Evolutionary conservation across 805 yeast genomes (phyloP).

Genomic region (Spathaspora gorwiae): DNA sequence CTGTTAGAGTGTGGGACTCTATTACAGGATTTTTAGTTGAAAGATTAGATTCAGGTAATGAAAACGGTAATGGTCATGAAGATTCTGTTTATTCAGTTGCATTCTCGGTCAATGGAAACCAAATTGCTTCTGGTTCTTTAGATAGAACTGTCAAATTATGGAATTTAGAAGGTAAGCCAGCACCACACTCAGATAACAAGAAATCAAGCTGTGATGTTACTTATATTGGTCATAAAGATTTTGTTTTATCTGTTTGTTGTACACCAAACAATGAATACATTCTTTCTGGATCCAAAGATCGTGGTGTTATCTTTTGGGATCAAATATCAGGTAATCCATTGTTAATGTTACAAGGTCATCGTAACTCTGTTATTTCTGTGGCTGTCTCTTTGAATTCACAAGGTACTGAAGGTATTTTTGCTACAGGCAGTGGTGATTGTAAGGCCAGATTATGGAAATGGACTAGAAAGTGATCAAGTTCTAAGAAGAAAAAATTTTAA

Average conservation of each 20-base stretch:
- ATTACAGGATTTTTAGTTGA: conserved; percentile 88
- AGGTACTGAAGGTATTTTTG: conserved; percentile 78
- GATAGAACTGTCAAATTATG: conserved; percentile 95
- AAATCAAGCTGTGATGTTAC: conserved; percentile 79
- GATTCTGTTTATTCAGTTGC: conserved; percentile 95
- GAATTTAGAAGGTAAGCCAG: conserved; percentile 67
- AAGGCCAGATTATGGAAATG: conserved; percentile 96
- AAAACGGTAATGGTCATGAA: conserved; percentile 87
- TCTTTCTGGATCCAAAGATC: conserved; percentile 91
- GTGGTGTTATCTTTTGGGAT: conserved; percentile 97
- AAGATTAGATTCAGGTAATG: conserved; percentile 84
- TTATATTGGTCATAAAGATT: conserved; percentile 93
- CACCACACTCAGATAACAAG: conserved; percentile 22
- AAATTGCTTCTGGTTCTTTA: conserved; percentile 89
- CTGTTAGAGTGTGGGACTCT: conserved; percentile 96
- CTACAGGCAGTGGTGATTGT: conserved; percentile 97
- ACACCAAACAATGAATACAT: conserved; percentile 91
- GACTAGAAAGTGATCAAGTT: conserved; percentile 40
- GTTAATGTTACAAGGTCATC: conserved; percentile 94
- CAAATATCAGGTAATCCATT: conserved; percentile 86
- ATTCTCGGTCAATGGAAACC: conserved; percentile 85
- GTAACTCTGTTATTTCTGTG: conserved; percentile 91
- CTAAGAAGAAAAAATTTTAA: too few species aligned
- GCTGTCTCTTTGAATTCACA: conserved; percentile 80
- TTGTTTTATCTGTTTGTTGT: conserved; percentile 88